Evolutionary conservation across 345 rosid species (phyloP), one percentile per base, ranked within the genome.

Genomic region (Salix caprea): DNA sequence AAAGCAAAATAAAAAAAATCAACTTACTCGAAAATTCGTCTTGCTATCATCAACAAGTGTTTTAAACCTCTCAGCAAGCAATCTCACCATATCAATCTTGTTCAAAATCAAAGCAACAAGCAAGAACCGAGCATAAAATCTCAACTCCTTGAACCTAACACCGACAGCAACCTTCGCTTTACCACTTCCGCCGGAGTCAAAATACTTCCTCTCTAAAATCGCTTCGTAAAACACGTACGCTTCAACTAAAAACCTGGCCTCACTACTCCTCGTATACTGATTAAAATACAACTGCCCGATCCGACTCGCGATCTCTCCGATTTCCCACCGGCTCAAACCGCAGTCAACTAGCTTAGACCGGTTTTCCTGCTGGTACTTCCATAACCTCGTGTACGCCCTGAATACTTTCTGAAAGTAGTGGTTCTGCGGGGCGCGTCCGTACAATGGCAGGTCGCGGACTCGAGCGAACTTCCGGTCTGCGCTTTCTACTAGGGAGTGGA

Each of bases 261-360:
- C 94, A 85, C 97, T 92, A 4, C 93, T 92, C 82, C 99, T 89
- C 97, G 87, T 91, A 83, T 94, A 96, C 88, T 92, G 99, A 74
- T 84, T 86, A 81, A 87, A 96, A 85, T 96, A 96, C 39, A 96
- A 90, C 91, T 96, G 99, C 36, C 98, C 98, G 90, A 96, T 96
- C 83, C 99, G 95, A 83, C 98, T 89, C 15, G 99, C 99, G 90
- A 96, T 92, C 91, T 96, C 97, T 39, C 99, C 99, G 73, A 96
- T 94, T 83, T 96, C 99, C 97, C 97, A 96, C 16, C 99, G 92
- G 81, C 89, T 88, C 71, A 94, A 81, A 28, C 99, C 99, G n/a
- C 93, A 79, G 7, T 81, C 87, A 4, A 96, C 89, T 32, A 96
- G 94, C 81, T 77, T 83, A 3, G 89, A 18, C 80, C 99, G 82